phyloP scores from a whole-genome alignment of 1,284 basidiomycete species.

The Malassezia slooffiae region DNA sequence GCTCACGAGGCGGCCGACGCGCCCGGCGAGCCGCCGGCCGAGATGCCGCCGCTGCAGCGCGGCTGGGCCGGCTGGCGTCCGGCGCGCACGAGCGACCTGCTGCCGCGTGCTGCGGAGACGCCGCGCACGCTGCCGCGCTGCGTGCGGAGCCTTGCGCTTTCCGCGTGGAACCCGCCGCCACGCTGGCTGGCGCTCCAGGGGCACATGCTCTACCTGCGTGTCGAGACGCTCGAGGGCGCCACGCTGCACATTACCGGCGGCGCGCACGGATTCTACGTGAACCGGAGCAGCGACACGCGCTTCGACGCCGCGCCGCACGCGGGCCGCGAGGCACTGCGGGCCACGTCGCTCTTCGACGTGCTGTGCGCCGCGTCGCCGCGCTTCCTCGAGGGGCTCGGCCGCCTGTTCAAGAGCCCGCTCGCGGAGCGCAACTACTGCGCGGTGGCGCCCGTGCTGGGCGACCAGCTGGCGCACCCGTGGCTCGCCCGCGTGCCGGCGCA shows the following conservation, averaged over 20 bases:
- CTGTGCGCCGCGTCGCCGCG: conserved; percentile 49
- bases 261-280: conserved; percentile 53
- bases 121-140: conserved; percentile 41
- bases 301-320: conserved; percentile 37
- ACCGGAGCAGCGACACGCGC: conserved; percentile 46
- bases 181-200: conserved; percentile 52
- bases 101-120: conserved; percentile 36
- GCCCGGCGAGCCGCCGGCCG: not conserved
- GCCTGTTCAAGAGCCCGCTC: conserved; percentile 44
- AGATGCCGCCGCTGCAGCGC: conserved; percentile 36
- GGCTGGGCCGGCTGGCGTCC: conserved; percentile 49
- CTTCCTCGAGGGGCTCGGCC: conserved; percentile 42
- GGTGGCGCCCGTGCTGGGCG: conserved; percentile 51
- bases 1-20: conserved; percentile 17
- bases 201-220: conserved; percentile 53
- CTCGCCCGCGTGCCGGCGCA: conserved; percentile 48
- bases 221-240: conserved; percentile 54
- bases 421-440: conserved; percentile 45
- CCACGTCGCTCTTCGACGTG: conserved; percentile 52
- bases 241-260: conserved; percentile 52
- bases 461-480: conserved; percentile 52
- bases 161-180: conserved; percentile 55
- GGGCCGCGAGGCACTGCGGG: conserved; percentile 29
- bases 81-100: conserved; percentile 37
- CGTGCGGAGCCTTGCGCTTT: conserved; percentile 51